Evolutionary conservation across 2,329 filamentous ascomycete species (phyloP), one percentile per base, ranked within the genome.

Genomic region (Juglanconis sp.): DNA sequence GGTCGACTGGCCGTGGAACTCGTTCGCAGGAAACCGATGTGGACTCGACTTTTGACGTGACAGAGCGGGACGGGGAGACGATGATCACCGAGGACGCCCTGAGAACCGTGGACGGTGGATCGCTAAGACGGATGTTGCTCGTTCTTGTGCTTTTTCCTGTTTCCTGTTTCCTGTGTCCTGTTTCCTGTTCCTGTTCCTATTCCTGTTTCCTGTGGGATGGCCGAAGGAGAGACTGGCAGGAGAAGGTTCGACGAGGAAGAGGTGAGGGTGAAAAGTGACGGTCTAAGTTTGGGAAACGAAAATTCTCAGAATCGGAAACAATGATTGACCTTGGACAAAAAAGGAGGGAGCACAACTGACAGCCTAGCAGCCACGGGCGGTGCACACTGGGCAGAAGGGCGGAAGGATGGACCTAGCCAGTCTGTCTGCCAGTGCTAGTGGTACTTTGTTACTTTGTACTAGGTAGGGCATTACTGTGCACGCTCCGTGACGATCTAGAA

Each of bases 171-270:
- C 32, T 17, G 34, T 13, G 17, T 30, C 42, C 35, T 48, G 17
- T 6, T 35, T 34, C 8, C 42, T 53, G 17, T 24, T 32, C 44
- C 11, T 8, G 24, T 47, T 17, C 17, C 30, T 7, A 4, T 8
- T 13, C 9, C 32, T 42, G 3, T 53, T 49, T 17, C 44, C 54
- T 32, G 24, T 9, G 8, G 51, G 48, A 34, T 3, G 7, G 36
- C 44, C 50, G 35, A 59, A 59, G 57, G 57, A 59, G 57, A 44
- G 57, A 59, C 56, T 53, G 56, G 32, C 49, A 53, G 49, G 24
- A 31, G 7, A 32, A 44, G 46, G 31, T 32, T 9, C 31, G 13
- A n/a, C 6, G 34, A 5, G 13, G 53, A 50, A 40, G 7, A 49
- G 10, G 24, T 11, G 24, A 13, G n/a, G 42, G 24, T 24, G 31